Evolutionary conservation across 306 rosid species (phyloP), one percentile per base, ranked within the genome.

Genomic region (Notholithocarpus densiflorus): DNA sequence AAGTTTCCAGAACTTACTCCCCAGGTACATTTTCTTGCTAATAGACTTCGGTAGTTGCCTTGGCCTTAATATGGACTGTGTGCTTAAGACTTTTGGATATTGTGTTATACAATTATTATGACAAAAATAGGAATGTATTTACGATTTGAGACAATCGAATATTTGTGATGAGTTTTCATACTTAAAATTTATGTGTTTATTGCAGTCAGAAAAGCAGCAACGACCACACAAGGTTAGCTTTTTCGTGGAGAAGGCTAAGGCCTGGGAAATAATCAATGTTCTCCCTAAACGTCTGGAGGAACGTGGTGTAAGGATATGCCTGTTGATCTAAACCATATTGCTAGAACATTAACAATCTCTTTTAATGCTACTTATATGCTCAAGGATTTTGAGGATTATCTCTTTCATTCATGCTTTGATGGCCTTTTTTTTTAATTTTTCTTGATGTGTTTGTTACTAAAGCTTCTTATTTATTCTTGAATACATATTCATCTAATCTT

Each of bases 151-250:
- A 62, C 17, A 55, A 82, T 71, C 69, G 32, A 31, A 11, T 72
- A 23, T 72, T 71, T 71, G 72, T 71, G 40, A 74, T 24, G 12
- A 57, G 57, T 21, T 57, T 72, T 48, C 32, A 8, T 69, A 5
- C 80, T 76, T 72, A 21, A 72, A 79, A 68, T 74, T 68, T 72
- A 52, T 87, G 85, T 80, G 40, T 78, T 79, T 56, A 69, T 80
- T 84, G 83, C 85, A 94, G 98, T 71, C 90, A 18, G 89, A 90
- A 77, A 82, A 89, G 37, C 92, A 92, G 73, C 97, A 94, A 78
- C 86, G 94, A 24, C 92, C 97, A 64, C 92, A 88, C 87, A 94
- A 94, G 80, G 90, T 92, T 79, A 90, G 98, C 96, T 94, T 94
- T 77, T 92, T 75, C 71, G 75, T 94, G 61, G 92, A 90, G 74